Evolutionary conservation across 176 grass and related monocot species (phyloP).

Genomic region (Neostapfia colusana): DNA sequence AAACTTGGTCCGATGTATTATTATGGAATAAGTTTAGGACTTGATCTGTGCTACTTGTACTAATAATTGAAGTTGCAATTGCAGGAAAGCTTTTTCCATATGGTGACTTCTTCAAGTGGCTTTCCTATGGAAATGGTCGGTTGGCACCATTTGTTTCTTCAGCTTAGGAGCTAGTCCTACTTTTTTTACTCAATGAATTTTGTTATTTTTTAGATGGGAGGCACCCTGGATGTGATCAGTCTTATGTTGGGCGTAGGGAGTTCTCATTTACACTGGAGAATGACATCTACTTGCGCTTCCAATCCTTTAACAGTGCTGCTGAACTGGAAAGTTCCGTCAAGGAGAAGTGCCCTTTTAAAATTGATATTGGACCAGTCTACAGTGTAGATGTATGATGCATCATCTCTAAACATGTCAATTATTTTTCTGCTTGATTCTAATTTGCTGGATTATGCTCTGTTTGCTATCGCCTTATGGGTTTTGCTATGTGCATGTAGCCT

Average conservation of each 20-base stretch:
- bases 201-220: conserved; percentile 64
- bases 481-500: conserved; percentile 46
- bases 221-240: conserved; percentile 85
- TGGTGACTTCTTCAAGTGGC: conserved; percentile 78
- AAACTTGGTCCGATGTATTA: neutral
- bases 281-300: conserved; percentile 86
- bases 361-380: conserved; percentile 93
- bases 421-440: conserved; percentile 4
- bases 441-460: conserved; percentile 10
- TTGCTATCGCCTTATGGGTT: conserved; percentile 1
- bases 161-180: neutral
- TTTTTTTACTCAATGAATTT: neutral
- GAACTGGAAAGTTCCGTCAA: conserved; percentile 82
- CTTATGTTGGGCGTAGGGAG: conserved; percentile 74
- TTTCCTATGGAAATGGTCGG: conserved; percentile 93
- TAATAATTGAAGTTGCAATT: conserved; percentile 15
- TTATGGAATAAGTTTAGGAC: neutral
- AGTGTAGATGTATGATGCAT: conserved; percentile 66
- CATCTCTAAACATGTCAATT: conserved; percentile 8
- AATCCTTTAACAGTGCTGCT: conserved; percentile 69
- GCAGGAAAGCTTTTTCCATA: conserved; percentile 85
- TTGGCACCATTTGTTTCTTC: neutral
- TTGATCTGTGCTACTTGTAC: conserved; percentile 7
- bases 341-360: conserved; percentile 87
- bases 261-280: conserved; percentile 92